Conservation (phyloP, 805 yeast genomes). For the Wilhelminamyces savonicus region DNA sequence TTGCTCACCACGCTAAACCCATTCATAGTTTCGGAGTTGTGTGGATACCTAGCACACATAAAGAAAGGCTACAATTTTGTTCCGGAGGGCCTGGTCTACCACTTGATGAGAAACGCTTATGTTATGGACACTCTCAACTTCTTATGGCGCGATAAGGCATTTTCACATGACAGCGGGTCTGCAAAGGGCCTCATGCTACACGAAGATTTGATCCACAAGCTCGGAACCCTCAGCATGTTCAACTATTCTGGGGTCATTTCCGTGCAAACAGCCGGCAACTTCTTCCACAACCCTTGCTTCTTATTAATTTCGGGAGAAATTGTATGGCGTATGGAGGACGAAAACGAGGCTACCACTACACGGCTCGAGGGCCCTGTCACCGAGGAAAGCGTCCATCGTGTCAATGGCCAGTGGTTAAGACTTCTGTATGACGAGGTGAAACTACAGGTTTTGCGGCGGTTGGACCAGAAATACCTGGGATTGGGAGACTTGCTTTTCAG, state of each 20-base stretch:
- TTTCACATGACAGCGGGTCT: slow-evolving; percentile 23
- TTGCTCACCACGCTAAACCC: slow-evolving; percentile 40
- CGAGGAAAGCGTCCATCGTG: slow-evolving; percentile 29
- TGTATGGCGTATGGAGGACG: slow-evolving; percentile 43
- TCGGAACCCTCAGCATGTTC: slow-evolving; percentile 24
- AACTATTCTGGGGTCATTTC: slow-evolving; percentile 24
- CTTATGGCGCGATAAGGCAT: slow-evolving; percentile 51
- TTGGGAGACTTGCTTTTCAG: slow-evolving; percentile 45
- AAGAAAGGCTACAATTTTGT: slow-evolving; percentile 25
- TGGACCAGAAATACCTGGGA: slow-evolving; percentile 39
- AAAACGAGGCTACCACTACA: slow-evolving; percentile 16
- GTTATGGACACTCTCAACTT: slow-evolving; percentile 52
- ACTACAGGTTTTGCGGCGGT: slow-evolving; percentile 34
- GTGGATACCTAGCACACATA: slow-evolving; percentile 40
- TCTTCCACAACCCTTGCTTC: slow-evolving; percentile 50
- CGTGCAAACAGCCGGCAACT: slow-evolving; percentile 27
- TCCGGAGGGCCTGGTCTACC: slow-evolving; percentile 10
- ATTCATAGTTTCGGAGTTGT: slow-evolving; percentile 36
- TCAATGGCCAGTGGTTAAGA: slow-evolving; percentile 35
- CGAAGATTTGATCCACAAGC: slow-evolving; percentile 21
- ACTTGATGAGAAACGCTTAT: slow-evolving; percentile 39
- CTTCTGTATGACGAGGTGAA: slow-evolving; percentile 39
- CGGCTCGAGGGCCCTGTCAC: slow-evolving; percentile 51
- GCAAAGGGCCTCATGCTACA: slow-evolving; percentile 36
- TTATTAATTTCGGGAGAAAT: slow-evolving; percentile 37